Base-by-base conservation (phyloP, 306 rosid genomes). In the Begonia masoniana region DNA sequence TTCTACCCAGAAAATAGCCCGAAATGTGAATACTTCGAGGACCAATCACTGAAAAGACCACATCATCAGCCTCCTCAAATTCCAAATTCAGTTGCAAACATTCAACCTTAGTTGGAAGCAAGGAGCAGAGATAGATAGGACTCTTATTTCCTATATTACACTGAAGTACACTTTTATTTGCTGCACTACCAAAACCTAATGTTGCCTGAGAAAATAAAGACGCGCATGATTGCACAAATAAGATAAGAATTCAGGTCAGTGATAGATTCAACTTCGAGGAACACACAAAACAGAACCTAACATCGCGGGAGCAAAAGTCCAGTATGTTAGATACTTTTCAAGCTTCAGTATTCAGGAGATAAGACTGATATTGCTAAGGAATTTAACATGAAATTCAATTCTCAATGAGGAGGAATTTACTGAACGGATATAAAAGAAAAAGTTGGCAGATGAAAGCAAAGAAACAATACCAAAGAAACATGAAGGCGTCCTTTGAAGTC, bases 11-110 rank as follows among this genome's bases (percentile, higher is more conserved):
- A 70, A 74, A 82, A 50, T 74, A 78, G 35, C 97, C 95, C 23
- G 87, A 81, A n/a, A 89, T 78, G 61, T 82, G 94, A 68, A 89
- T 71, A 55, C 94, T 82, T 57, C 85, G 82, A 61, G 87, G 91
- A 23, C 97, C 95, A 60, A 89, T 35, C n/a, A 81, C 95, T 0
- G 94, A 85, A 76, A 89, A 81, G 60, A 85, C n/a, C 46, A 89
- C 94, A 9, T 85, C 71, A 43, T 71, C 80, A 57, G 62, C 65
- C 78, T 89, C 97, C 50, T 89, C 83, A 17, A 85, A 68, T 67
- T 89, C 97, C 81, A 89, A 60, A 62, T 82, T 79, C 9, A 89
- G 65, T 39, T 82, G 97, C 79, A 82, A 59, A 4, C 91, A 85
- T 69, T 89, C 97, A 0, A 60, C 47, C 66, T n/a, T 78, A 54